These are phyloP conservation scores for Plasmodium knowlesi DNA, from an alignment of 169 alveolate genomes.

Conservation along the genomic window DNA sequence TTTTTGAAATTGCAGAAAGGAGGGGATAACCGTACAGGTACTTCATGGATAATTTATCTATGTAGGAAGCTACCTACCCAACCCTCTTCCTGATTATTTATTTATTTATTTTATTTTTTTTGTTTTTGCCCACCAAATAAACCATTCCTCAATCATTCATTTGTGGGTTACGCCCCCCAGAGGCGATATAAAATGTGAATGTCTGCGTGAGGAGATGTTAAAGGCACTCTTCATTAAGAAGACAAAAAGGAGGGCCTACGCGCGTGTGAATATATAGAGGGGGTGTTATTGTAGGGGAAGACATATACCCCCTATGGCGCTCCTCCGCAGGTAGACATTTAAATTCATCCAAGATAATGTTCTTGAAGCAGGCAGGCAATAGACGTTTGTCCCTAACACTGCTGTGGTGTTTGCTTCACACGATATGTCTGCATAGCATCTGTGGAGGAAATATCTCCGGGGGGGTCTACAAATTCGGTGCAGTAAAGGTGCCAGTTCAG, in stretches of 20 bases:
- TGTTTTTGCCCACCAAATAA: neutral
- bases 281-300: neutral
- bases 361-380: neutral
- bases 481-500: neutral
- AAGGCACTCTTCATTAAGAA: neutral
- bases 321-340: neutral
- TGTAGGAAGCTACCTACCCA: neutral
- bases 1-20: too few relatives aligned
- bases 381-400: slow-evolving; percentile 19
- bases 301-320: neutral
- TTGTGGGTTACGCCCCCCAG: neutral
- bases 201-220: neutral
- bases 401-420: slow-evolving; percentile 27
- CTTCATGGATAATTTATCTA: neutral
- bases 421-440: neutral
- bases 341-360: slow-evolving; percentile 17
- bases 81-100: neutral
- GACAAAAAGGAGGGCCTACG: neutral
- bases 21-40: neutral
- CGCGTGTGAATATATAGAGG: neutral
- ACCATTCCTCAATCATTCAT: neutral
- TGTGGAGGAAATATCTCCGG: neutral
- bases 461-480: neutral
- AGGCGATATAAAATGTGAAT: neutral
- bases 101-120: too few relatives aligned